A percentile compares a stretch with the other conserved stretches of the same genome.
These are phyloP conservation scores for Strobilomyces dryophilus DNA, from an alignment of 768 basidiomycete species.

Conservation along the genomic window DNA sequence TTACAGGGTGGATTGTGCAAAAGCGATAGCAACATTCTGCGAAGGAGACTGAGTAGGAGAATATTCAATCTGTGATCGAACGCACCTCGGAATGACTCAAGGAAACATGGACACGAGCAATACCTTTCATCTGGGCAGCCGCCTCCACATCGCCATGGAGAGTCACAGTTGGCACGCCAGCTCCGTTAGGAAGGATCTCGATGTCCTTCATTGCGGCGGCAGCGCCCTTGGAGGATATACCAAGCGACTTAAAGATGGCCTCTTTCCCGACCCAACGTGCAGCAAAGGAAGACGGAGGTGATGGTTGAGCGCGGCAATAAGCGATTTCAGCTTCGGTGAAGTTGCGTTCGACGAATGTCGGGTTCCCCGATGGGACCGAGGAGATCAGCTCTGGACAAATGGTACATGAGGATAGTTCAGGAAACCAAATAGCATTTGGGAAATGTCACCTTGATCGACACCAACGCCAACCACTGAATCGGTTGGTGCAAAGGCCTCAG, in stretches of 20 bases:
- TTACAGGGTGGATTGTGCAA: slow-evolving; percentile 64
- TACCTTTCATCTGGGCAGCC: slow-evolving; percentile 67
- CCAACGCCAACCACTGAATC: slow-evolving; percentile 70
- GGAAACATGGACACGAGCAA: slow-evolving; percentile 75
- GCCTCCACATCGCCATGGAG: slow-evolving; percentile 77
- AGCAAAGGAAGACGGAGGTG: slow-evolving; percentile 86
- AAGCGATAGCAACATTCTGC: slow-evolving; percentile 82
- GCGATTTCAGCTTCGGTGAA: slow-evolving; percentile 85
- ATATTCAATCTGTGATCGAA: slow-evolving; percentile 15
- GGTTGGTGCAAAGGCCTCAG: slow-evolving; percentile 37
- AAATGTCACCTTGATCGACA: slow-evolving; percentile 75
- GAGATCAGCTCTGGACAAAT: slow-evolving; percentile 79
- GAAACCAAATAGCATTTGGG: background rate
- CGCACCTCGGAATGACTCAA: slow-evolving; percentile 90
- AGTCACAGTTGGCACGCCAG: slow-evolving; percentile 74
- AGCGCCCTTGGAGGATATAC: slow-evolving; percentile 86
- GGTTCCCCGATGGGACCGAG: slow-evolving; percentile 84
- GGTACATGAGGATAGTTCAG: slow-evolving; percentile 1
- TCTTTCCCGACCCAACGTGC: slow-evolving; percentile 98
- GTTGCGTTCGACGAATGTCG: slow-evolving; percentile 85
- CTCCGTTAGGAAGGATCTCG: slow-evolving; percentile 78
- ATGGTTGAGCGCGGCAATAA: slow-evolving; percentile 87
- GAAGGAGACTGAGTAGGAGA: slow-evolving; percentile 13
- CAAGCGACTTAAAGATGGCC: slow-evolving; percentile 94
- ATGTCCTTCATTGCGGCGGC: slow-evolving; percentile 96